phyloP scores from a whole-genome alignment of 768 basidiomycete species.

The Piloderma croceum region DNA sequence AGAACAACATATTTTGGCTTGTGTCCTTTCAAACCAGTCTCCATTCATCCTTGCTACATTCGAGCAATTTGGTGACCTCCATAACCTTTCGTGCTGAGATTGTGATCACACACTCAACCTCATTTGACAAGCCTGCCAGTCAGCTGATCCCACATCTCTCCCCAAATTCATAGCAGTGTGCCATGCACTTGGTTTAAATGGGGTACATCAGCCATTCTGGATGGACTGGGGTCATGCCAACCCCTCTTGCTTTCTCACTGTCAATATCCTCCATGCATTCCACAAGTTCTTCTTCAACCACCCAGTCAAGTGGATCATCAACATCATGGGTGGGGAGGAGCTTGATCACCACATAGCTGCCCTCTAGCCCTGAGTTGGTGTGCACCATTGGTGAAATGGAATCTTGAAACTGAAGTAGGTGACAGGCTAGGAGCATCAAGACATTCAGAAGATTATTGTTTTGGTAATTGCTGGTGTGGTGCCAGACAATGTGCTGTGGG shows the following conservation, averaged over 20 bases:
- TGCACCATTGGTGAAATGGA: conserved; percentile 21
- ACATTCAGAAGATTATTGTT: conserved; percentile 18
- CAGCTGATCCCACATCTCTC: no score
- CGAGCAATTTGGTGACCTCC: conserved; percentile 7
- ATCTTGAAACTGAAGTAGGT: conserved; percentile 22
- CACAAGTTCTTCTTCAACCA: conserved; percentile 25
- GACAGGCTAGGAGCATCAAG: conserved; percentile 21
- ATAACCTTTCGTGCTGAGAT: background rate
- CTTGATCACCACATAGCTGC: conserved; percentile 20
- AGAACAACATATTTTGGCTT: conserved; percentile 10
- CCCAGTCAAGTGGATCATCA: conserved; percentile 16
- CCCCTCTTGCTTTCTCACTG: conserved; percentile 18
- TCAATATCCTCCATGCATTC: conserved; percentile 24
- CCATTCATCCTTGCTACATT: conserved; percentile 10
- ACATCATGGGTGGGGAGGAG: conserved; percentile 16
- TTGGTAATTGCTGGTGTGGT: conserved; percentile 5
- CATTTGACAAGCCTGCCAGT: no score
- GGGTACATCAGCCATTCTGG: conserved; percentile 24
- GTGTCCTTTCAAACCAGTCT: conserved; percentile 8
- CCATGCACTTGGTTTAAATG: no score
- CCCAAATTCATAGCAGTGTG: no score
- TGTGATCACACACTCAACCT: conserved; percentile 5
- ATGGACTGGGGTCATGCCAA: conserved; percentile 18
- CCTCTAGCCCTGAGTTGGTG: conserved; percentile 19
- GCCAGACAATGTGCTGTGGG: background rate